Conservation (phyloP, 768 basidiomycete species). For the Boletus tylopilopsis region DNA sequence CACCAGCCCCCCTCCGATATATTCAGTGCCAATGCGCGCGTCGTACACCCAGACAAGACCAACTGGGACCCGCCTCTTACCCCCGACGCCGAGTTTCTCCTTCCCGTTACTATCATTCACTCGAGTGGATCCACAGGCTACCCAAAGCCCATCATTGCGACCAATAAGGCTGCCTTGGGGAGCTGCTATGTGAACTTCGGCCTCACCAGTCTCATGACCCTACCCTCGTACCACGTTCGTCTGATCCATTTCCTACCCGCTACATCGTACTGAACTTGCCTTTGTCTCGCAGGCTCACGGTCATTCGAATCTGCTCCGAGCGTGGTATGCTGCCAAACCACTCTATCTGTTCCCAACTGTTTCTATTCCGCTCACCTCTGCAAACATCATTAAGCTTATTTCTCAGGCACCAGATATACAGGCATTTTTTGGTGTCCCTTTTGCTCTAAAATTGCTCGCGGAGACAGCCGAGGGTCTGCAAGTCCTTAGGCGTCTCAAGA, state of each 20-base stretch:
- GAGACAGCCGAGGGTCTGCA: slow-evolving; percentile 45
- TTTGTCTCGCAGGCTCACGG: slow-evolving; percentile 17
- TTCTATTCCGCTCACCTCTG: slow-evolving; percentile 44
- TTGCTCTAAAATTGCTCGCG: slow-evolving; percentile 41
- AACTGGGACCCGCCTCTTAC: slow-evolving; percentile 18
- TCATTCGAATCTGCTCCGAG: slow-evolving; percentile 34
- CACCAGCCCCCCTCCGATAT: slow-evolving; percentile 19
- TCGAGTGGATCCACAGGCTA: slow-evolving; percentile 42
- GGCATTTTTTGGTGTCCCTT: slow-evolving; percentile 36
- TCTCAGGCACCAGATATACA: slow-evolving; percentile 31
- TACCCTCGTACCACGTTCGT: slow-evolving; percentile 34
- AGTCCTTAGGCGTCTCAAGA: slow-evolving; percentile 40
- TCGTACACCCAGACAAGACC: slow-evolving; percentile 18
- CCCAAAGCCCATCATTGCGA: slow-evolving; percentile 41
- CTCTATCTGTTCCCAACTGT: slow-evolving; percentile 41
- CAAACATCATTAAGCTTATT: slow-evolving; percentile 40
- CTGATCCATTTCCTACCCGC: neutral
- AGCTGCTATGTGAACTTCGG: slow-evolving; percentile 34
- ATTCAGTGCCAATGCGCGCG: slow-evolving; percentile 16
- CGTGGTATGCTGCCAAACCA: slow-evolving; percentile 38
- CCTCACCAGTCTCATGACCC: slow-evolving; percentile 18
- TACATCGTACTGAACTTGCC: neutral
- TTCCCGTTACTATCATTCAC: slow-evolving; percentile 23
- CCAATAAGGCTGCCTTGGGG: slow-evolving; percentile 34
- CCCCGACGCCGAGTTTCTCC: slow-evolving; percentile 19